Evolutionary conservation across 2,329 filamentous ascomycete genomes (phyloP).

Genomic region (Cercospora zeina): DNA sequence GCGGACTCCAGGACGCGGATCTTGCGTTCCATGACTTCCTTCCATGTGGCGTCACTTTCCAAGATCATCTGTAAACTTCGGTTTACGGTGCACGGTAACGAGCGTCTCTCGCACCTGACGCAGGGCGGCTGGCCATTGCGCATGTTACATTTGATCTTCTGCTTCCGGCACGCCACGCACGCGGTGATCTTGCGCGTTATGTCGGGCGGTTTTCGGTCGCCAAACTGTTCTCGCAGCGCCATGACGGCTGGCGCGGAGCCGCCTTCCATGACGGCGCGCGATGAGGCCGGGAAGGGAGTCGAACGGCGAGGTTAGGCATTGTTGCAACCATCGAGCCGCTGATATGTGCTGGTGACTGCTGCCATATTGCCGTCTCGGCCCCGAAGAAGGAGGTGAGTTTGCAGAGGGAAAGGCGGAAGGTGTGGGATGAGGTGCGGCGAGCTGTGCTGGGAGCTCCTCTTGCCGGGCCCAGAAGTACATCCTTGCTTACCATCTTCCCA

Average conservation of each 20-base stretch:
- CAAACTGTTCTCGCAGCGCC: conserved; percentile 29
- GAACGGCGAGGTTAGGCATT: not conserved
- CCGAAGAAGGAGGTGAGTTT: conserved; percentile 6
- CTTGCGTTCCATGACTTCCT: conserved; percentile 43
- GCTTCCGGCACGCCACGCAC: conserved; percentile 46
- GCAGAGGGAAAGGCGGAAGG: conserved; percentile 3
- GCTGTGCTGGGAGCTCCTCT: conserved; percentile 1
- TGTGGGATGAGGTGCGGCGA: conserved; percentile 7
- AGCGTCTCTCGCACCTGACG: conserved; percentile 46
- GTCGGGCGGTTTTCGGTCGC: conserved; percentile 31
- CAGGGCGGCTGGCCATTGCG: conserved; percentile 43
- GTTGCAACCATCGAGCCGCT: not conserved
- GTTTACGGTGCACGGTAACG: conserved; percentile 44
- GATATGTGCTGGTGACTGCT: not conserved
- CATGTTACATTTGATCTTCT: conserved; percentile 50
- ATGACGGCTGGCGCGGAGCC: conserved; percentile 25
- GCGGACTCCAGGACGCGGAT: conserved; percentile 43
- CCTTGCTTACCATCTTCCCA: not conserved
- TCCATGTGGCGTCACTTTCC: conserved; percentile 47
- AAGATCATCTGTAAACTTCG: conserved; percentile 47
- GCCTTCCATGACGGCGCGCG: conserved; percentile 14
- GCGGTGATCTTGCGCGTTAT: conserved; percentile 41
- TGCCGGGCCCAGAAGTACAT: not conserved
- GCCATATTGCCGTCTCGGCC: conserved; percentile 11
- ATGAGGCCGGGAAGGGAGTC: not conserved